Percentiles rank a stretch among this genome's conserved stretches.
These are phyloP conservation scores for Wickerhamomyces chambardii DNA, from an alignment of 805 yeast species.

Conservation along the genomic window DNA sequence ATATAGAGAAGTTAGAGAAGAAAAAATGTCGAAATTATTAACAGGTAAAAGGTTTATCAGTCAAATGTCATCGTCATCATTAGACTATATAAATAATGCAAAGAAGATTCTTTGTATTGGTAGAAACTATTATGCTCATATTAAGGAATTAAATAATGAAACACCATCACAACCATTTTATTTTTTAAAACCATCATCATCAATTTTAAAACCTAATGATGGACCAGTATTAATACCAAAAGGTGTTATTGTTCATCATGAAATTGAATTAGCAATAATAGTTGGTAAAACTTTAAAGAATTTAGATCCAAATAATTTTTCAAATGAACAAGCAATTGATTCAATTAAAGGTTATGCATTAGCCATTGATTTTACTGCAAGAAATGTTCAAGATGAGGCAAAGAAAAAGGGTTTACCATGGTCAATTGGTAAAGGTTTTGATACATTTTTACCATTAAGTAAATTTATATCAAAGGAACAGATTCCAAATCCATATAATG, in stretches of 20 bases:
- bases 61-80: no score
- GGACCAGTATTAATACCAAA: constrained; percentile 82
- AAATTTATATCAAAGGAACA: constrained; percentile 53
- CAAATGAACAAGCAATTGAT: constrained; percentile 60
- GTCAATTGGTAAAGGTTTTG: constrained; percentile 95
- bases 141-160: constrained; percentile 76
- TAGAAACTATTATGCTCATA: constrained; percentile 95
- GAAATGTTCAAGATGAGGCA: constrained; percentile 93
- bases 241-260: constrained; percentile 81
- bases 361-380: constrained; percentile 90
- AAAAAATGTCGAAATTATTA: no score
- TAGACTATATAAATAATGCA: constrained; percentile 48
- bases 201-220: constrained; percentile 52
- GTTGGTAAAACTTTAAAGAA: constrained; percentile 58
- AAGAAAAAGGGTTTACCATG: constrained; percentile 93
- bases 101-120: constrained; percentile 91
- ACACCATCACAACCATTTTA: constrained; percentile 85
- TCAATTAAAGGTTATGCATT: constrained; percentile 82
- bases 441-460: constrained; percentile 89
- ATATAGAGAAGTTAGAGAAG: no score
- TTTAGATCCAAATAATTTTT: constrained; percentile 44
- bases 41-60: no score
- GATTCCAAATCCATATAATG: constrained; percentile 70
- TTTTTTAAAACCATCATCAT: constrained; percentile 83
- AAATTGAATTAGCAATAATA: constrained; percentile 82